A percentile compares a stretch with the other conserved stretches of the same genome.
Conservation (phyloP, 2,329 filamentous ascomycete species). For the Aureobasidium sp. region DNA sequence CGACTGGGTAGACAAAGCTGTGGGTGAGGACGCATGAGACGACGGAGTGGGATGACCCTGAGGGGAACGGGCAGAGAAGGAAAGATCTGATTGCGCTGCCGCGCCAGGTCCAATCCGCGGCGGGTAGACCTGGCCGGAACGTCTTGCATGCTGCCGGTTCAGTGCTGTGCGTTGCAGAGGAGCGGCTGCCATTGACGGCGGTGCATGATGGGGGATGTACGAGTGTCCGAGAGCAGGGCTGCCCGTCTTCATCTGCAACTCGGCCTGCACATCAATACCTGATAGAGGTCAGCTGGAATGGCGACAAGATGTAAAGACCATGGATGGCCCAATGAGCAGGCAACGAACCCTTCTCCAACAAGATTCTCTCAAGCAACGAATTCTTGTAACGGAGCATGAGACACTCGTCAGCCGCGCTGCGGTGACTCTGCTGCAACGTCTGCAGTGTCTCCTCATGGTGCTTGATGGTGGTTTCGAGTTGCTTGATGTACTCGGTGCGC, state of each 20-base stretch:
- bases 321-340: constrained; percentile 14
- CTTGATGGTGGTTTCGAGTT: constrained; percentile 93
- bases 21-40: constrained; percentile 65
- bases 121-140: constrained; percentile 30
- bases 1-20: constrained; percentile 49
- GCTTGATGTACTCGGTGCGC: constrained; percentile 98
- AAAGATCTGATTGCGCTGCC: constrained; percentile 17
- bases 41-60: constrained; percentile 75
- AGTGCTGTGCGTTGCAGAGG: constrained; percentile 73
- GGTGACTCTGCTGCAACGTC: constrained; percentile 86
- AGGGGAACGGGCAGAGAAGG: constrained; percentile 50
- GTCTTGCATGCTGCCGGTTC: constrained; percentile 55
- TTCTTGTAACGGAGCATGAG: constrained; percentile 99
- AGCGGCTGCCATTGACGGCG: constrained; percentile 43
- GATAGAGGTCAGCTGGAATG: neutral
- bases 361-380: constrained; percentile 85
- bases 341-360: constrained; percentile 78
- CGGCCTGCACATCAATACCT: constrained; percentile 96
- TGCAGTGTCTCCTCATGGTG: constrained; percentile 92
- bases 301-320: neutral
- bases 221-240: constrained; percentile 71
- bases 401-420: constrained; percentile 90
- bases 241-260: constrained; percentile 84
- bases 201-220: constrained; percentile 45
- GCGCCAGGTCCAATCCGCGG: constrained; percentile 21